phyloP scores from a whole-genome alignment of 2,329 filamentous ascomycete species.

The Aspergillus vadensis region DNA sequence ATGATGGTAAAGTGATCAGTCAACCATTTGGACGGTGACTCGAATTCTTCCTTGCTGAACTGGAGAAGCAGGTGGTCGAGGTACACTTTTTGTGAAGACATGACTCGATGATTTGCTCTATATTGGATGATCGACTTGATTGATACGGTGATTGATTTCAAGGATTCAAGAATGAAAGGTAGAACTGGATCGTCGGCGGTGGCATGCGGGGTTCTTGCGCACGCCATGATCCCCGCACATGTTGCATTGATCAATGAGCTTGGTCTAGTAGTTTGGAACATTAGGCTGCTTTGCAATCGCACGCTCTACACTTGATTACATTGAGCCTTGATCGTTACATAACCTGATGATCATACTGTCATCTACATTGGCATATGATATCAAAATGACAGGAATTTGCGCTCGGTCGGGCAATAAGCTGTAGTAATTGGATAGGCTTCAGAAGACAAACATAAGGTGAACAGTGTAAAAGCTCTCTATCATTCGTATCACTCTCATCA shows the following conservation, averaged over 20 bases:
- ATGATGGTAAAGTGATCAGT: slow-evolving; percentile 17
- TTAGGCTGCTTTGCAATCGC: no score
- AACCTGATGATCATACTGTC: no score
- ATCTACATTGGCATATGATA: no score
- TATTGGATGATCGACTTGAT: background rate
- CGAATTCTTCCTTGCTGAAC: slow-evolving; percentile 11
- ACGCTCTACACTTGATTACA: no score
- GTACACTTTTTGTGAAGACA: slow-evolving; percentile 14
- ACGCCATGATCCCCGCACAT: background rate
- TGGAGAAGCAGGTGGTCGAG: slow-evolving; percentile 18
- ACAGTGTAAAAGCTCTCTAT: no score
- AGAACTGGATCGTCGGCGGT: background rate
- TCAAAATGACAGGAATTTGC: no score
- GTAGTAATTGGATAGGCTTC: no score
- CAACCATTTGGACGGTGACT: slow-evolving; percentile 10
- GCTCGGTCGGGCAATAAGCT: no score
- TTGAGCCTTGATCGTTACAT: no score
- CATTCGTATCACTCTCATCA: no score
- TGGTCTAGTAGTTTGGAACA: no score
- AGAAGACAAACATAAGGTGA: no score
- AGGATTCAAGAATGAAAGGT: background rate
- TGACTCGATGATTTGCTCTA: background rate
- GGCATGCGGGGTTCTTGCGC: slow-evolving; percentile 1
- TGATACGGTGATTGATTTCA: background rate
- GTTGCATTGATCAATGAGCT: background rate